Conservation (phyloP, 78 protist species). For the Creolimax fragrantissima region DNA sequence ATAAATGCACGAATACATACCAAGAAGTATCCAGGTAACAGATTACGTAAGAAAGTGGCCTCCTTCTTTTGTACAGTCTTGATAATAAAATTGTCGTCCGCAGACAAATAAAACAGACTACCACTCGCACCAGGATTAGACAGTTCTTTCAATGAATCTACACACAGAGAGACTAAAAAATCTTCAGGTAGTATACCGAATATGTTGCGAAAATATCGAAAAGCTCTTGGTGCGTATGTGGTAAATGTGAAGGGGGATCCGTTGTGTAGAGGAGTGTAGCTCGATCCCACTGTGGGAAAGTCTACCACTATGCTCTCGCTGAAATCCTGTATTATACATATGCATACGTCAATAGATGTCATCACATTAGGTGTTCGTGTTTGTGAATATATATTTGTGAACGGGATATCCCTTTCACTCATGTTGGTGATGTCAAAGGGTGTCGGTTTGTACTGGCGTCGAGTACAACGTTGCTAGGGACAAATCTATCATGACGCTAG, state of each 20-base stretch:
- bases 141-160: conserved; percentile 33
- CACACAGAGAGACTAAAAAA: conserved; percentile 25
- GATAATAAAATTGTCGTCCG: conserved; percentile 64
- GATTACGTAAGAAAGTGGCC: conserved; percentile 47
- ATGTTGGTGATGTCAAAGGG: not conserved
- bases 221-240: conserved; percentile 64
- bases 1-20: too few species aligned
- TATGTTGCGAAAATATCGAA: not conserved
- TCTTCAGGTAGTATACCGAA: not conserved
- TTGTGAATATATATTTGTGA: not conserved
- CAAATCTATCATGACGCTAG: too few species aligned
- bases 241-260: conserved; percentile 27
- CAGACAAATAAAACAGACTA: conserved; percentile 64
- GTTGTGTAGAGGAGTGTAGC: not conserved
- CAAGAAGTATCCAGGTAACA: conserved; percentile 70
- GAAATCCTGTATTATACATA: conserved; percentile 1
- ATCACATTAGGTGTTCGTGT: too few species aligned
- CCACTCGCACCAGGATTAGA: conserved; percentile 82
- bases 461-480: too few species aligned
- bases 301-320: not conserved
- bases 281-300: conserved; percentile 4
- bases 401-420: not conserved
- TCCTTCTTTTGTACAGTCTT: conserved; percentile 83
- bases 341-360: not conserved
- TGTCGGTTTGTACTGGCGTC: too few species aligned